phyloP scores from a whole-genome alignment of 768 basidiomycete species.

The Lentinula raphanica region DNA sequence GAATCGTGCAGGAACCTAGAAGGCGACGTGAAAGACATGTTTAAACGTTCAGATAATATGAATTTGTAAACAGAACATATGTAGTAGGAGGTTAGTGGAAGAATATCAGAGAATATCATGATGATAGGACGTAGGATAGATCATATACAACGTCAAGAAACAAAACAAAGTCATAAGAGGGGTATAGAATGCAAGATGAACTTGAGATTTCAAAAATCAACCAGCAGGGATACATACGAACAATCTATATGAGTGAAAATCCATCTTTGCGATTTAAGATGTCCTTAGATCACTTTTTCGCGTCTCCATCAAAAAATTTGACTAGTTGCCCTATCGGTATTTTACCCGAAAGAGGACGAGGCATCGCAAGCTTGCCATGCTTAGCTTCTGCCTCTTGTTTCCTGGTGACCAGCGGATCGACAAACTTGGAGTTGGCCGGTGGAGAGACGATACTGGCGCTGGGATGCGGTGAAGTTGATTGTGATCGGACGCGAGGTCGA shows the following conservation, averaged over 20 bases:
- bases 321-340: conserved; percentile 73
- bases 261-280: no score
- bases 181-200: neutral
- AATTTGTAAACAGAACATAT: neutral
- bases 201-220: neutral
- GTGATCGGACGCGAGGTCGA: conserved; percentile 18
- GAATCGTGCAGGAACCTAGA: neutral
- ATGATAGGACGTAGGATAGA: neutral
- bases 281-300: conserved; percentile 19
- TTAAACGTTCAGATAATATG: neutral
- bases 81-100: neutral
- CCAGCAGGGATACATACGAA: no score
- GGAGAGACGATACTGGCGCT: neutral
- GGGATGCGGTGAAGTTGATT: conserved; percentile 10
- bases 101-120: neutral
- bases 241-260: no score
- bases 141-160: neutral
- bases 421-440: conserved; percentile 42
- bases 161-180: neutral
- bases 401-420: conserved; percentile 71
- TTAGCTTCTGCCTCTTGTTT: conserved; percentile 50
- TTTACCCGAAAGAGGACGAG: conserved; percentile 49
- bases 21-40: no score
- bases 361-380: conserved; percentile 33
- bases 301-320: conserved; percentile 73